phyloP scores from a whole-genome alignment of 2,329 filamentous ascomycete genomes.

The Alternaria incomplexa region DNA sequence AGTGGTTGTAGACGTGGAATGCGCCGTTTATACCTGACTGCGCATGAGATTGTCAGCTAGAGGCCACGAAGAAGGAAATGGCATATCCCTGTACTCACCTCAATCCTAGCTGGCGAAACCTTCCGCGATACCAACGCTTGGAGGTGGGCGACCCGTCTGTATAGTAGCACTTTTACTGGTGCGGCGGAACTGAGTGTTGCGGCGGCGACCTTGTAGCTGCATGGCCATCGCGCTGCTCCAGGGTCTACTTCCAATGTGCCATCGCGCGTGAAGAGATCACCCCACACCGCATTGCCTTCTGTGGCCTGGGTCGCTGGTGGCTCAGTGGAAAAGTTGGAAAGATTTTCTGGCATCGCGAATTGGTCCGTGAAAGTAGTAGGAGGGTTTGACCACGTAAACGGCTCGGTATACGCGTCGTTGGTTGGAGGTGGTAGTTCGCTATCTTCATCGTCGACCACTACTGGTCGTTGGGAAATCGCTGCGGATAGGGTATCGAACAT shows the following conservation, averaged over 20 bases:
- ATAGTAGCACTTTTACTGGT: constrained; percentile 10
- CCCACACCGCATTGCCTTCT: constrained; percentile 23
- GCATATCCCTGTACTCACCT: neutral
- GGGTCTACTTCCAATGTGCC: neutral
- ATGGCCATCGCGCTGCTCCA: constrained; percentile 8
- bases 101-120: neutral
- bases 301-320: constrained; percentile 47
- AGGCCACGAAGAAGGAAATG: neutral
- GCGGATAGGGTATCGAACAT: constrained; percentile 66
- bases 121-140: constrained; percentile 5
- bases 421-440: constrained; percentile 44
- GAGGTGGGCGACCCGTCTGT: constrained; percentile 5
- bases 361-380: constrained; percentile 13
- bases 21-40: constrained; percentile 54
- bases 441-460: constrained; percentile 55
- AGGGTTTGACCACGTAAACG: neutral
- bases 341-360: neutral
- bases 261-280: constrained; percentile 9
- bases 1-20: constrained; percentile 60
- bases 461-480: constrained; percentile 58
- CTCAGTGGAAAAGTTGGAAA: neutral
- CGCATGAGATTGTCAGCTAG: constrained; percentile 53
- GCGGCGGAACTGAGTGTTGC: constrained; percentile 11
- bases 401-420: neutral
- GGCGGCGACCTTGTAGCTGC: constrained; percentile 10